Evolutionary conservation across 2,329 filamentous ascomycete genomes (phyloP).

Genomic region (Dryadomyces sulphureus): DNA sequence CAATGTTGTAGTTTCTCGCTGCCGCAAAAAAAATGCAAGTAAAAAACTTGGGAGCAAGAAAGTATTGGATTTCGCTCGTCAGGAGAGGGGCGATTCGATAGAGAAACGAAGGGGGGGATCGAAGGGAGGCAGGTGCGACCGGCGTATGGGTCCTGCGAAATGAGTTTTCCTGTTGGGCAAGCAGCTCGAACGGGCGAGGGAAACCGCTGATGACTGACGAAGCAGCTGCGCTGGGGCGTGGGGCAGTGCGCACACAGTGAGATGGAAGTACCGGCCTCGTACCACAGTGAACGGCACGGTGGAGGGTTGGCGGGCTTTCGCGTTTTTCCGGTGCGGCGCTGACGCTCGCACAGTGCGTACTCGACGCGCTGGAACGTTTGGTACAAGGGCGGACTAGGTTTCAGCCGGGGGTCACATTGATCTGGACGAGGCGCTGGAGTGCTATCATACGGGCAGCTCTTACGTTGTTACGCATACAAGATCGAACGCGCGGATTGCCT

Average conservation of each 20-base stretch:
- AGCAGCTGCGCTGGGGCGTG: not conserved
- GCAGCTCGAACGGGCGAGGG: slow-evolving; percentile 3
- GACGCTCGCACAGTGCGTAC: no score
- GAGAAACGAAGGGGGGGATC: slow-evolving; percentile 2
- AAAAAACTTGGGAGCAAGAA: slow-evolving; percentile 4
- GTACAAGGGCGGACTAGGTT: no score
- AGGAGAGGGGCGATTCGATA: slow-evolving; percentile 12
- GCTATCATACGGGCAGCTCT: no score
- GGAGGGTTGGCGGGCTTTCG: not conserved
- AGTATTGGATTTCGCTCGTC: slow-evolving; percentile 7
- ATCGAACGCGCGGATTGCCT: no score
- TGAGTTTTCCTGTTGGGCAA: slow-evolving; percentile 11
- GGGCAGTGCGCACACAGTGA: slow-evolving; percentile 1
- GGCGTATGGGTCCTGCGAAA: slow-evolving; percentile 10
- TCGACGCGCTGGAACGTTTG: no score
- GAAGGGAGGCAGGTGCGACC: slow-evolving; percentile 8
- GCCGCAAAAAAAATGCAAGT: slow-evolving; percentile 3
- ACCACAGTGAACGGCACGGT: not conserved
- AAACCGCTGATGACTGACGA: not conserved
- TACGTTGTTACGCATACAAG: no score
- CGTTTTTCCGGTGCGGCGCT: not conserved
- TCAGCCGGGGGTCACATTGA: not conserved
- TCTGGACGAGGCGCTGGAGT: no score
- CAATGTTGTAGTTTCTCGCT: slow-evolving; percentile 1
- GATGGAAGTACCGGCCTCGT: not conserved